Conservation (phyloP, 768 basidiomycete species). For the Panus rudis region DNA sequence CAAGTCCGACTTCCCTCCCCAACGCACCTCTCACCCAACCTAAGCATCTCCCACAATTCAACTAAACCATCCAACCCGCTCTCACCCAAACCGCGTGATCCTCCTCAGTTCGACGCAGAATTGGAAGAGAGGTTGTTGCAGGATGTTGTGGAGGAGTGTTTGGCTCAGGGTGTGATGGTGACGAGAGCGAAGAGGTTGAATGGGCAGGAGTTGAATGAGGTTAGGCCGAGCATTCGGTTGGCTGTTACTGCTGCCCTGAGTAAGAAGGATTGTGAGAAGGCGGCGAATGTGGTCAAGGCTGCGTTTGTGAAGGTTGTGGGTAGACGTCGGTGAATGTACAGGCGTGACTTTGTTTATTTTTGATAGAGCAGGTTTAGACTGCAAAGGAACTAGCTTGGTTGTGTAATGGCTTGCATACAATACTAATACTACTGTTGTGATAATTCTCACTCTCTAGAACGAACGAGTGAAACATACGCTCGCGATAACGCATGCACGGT, state of each 20-base stretch:
- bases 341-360: too few relatives aligned
- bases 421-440: too few relatives aligned
- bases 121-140: conserved; percentile 78
- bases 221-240: conserved; percentile 80
- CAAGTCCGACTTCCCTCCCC: conserved; percentile 38
- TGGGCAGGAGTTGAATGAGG: conserved; percentile 79
- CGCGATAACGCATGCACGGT: too few relatives aligned
- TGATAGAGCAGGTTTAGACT: too few relatives aligned
- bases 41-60: conserved; percentile 10
- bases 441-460: too few relatives aligned
- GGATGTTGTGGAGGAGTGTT: conserved; percentile 85
- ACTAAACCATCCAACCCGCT: conserved; percentile 48
- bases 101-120: conserved; percentile 44
- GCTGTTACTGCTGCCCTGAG: conserved; percentile 72
- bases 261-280: conserved; percentile 91
- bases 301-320: conserved; percentile 70
- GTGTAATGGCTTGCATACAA: too few relatives aligned
- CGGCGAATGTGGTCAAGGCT: conserved; percentile 63
- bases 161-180: conserved; percentile 76
- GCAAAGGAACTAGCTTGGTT: too few relatives aligned
- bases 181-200: conserved; percentile 78
- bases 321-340: conserved; percentile 38
- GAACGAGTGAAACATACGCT: too few relatives aligned
- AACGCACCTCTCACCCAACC: conserved; percentile 21
- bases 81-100: conserved; percentile 40